These are phyloP conservation scores for Cardamine occulta DNA, from an alignment of 345 rosid species.

Conservation along the genomic window DNA sequence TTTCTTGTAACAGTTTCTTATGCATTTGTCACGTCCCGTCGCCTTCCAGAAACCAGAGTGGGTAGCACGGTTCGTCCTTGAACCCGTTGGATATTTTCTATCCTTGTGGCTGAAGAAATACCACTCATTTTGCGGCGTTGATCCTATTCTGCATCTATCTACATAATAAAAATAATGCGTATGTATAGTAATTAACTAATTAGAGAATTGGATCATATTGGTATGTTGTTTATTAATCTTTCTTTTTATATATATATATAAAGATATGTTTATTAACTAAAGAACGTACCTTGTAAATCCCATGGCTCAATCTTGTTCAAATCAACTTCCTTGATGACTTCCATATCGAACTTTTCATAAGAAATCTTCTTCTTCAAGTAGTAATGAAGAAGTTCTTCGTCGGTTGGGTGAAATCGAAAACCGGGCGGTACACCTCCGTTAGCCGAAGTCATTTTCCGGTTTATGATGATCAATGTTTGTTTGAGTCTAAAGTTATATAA, in stretches of 20 bases:
- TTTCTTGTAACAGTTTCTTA: conserved; percentile 72
- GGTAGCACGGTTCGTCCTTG: conserved; percentile 94
- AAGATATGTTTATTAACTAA: not conserved
- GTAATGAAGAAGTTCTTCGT: conserved; percentile 92
- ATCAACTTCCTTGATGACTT: conserved; percentile 92
- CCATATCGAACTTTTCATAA: conserved; percentile 93
- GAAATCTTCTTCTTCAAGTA: conserved; percentile 90
- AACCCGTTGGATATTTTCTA: conserved; percentile 93
- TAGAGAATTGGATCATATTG: not conserved
- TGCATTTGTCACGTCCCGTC: conserved; percentile 96
- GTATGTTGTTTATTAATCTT: not conserved
- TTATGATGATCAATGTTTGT: conserved; percentile 8
- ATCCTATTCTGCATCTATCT: conserved; percentile 92
- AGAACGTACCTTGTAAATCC: conserved; percentile 86
- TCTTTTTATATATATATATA: too few species aligned
- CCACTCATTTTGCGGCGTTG: conserved; percentile 95
- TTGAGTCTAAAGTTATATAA: conserved; percentile 4
- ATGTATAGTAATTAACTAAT: not conserved
- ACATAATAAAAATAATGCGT: not conserved
- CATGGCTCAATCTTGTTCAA: conserved; percentile 96
- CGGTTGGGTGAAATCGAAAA: conserved; percentile 93
- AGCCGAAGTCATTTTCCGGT: conserved; percentile 48
- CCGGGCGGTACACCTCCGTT: conserved; percentile 96
- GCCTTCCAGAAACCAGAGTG: conserved; percentile 98
- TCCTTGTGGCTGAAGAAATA: conserved; percentile 98